Conservation (phyloP, 1,284 basidiomycete species). For the Athelia psychrophila region DNA sequence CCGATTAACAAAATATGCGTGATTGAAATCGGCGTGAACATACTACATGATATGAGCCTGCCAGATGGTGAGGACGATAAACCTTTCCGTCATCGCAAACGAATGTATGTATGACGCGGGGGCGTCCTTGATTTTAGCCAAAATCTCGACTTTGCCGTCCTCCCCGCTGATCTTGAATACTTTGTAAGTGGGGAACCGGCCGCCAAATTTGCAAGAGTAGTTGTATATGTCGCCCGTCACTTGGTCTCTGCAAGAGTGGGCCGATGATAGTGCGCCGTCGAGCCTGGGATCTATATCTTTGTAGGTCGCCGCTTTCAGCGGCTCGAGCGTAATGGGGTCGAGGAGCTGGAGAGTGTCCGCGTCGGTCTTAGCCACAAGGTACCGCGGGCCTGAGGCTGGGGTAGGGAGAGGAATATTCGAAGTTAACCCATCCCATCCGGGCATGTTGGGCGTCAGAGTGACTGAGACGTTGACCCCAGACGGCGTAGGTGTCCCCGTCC, state of each 20-base stretch:
- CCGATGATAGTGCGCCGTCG: conserved; percentile 28
- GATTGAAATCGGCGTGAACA: conserved; percentile 2
- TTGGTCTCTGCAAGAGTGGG: conserved; percentile 34
- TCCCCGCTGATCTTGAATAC: conserved; percentile 28
- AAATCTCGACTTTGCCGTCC: conserved; percentile 26
- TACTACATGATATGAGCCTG: conserved; percentile 23
- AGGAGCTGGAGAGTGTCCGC: conserved; percentile 22
- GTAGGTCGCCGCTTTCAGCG: conserved; percentile 25
- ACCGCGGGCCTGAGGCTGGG: conserved; percentile 14
- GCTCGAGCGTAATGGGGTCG: conserved; percentile 32
- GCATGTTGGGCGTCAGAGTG: conserved; percentile 20
- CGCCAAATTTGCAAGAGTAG: conserved; percentile 25
- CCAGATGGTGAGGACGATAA: conserved; percentile 32
- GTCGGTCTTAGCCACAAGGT: conserved; percentile 33
- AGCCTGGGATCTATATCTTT: conserved; percentile 26
- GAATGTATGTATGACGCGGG: conserved; percentile 35
- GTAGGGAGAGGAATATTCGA: not conserved
- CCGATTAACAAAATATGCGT: conserved; percentile 8
- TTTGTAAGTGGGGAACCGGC: conserved; percentile 21
- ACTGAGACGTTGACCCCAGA: conserved; percentile 15
- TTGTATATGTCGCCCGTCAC: conserved; percentile 32
- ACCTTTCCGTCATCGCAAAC: conserved; percentile 31
- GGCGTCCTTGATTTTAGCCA: conserved; percentile 34
- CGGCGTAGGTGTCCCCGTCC: conserved; percentile 2
- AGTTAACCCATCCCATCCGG: conserved; percentile 10